phyloP scores from a whole-genome alignment of 73 alveolate species.

The Breviolum minutum region DNA sequence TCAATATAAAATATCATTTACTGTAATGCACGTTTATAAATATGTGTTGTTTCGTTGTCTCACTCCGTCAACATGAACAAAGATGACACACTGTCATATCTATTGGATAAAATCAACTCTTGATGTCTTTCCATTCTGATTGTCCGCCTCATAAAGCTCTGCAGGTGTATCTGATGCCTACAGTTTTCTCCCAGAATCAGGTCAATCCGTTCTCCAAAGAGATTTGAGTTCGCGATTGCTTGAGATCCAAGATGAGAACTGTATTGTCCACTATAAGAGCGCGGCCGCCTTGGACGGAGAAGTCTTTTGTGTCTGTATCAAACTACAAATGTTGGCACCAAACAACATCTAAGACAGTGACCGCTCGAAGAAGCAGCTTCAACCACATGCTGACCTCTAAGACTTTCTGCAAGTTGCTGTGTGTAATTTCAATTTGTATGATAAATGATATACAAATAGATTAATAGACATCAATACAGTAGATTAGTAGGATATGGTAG shows the following conservation, averaged over 20 bases:
- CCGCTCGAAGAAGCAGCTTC: conserved; percentile 66
- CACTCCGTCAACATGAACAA: too few relatives aligned
- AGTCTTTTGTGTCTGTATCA: not conserved
- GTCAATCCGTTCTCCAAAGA: too few relatives aligned
- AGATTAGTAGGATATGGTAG: too few relatives aligned
- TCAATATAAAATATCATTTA: too few relatives aligned
- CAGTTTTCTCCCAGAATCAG: not conserved
- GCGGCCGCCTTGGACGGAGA: conserved; percentile 29
- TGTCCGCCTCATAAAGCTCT: conserved; percentile 60
- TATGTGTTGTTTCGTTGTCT: too few relatives aligned
- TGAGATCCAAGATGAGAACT: not conserved
- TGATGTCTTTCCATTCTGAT: too few relatives aligned
- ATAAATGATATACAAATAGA: too few relatives aligned
- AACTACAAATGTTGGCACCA: not conserved
- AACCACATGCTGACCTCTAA: conserved; percentile 71
- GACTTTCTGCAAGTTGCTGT: not conserved
- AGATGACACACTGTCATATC: too few relatives aligned
- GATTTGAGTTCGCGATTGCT: not conserved
- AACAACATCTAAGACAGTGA: not conserved
- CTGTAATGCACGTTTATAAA: too few relatives aligned
- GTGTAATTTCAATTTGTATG: not conserved
- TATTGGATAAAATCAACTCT: too few relatives aligned
- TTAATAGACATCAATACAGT: too few relatives aligned
- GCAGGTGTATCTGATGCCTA: conserved; percentile 84
- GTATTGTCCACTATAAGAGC: conserved; percentile 86